Conservation (phyloP, 768 basidiomycete genomes). For the Cyclocybe cylindracea region DNA sequence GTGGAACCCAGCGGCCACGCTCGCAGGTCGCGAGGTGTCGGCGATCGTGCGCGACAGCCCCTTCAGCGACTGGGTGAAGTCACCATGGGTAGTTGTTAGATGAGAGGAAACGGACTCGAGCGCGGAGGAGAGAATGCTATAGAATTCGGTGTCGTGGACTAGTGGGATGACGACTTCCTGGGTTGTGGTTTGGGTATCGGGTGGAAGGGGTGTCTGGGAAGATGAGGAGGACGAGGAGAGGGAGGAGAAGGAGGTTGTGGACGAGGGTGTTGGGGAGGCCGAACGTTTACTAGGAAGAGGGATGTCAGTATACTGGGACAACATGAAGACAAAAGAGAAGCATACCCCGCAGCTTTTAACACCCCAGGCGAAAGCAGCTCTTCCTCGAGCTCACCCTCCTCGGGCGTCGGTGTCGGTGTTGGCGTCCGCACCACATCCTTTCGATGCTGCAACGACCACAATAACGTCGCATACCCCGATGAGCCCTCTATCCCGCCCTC, state of each 20-base stretch:
- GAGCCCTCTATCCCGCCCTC: background rate
- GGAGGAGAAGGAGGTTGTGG: no score
- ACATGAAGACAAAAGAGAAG: no score
- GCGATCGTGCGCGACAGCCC: slow-evolving; percentile 39
- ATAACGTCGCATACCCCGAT: slow-evolving; percentile 16
- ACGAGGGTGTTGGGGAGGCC: no score
- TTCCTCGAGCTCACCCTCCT: slow-evolving; percentile 5
- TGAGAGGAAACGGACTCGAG: slow-evolving; percentile 54
- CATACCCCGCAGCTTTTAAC: no score
- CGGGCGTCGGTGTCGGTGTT: background rate
- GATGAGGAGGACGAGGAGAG: no score
- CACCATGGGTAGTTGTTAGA: slow-evolving; percentile 48
- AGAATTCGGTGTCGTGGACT: slow-evolving; percentile 79
- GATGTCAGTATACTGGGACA: no score
- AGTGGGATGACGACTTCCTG: slow-evolving; percentile 77
- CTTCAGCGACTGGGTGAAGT: slow-evolving; percentile 46
- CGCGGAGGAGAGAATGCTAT: slow-evolving; percentile 65
- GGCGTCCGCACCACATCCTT: background rate
- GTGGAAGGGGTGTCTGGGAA: no score
- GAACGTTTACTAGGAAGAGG: no score
- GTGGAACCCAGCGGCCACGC: slow-evolving; percentile 36
- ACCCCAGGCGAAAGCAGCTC: no score
- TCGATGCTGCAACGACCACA: slow-evolving; percentile 19
- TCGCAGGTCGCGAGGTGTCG: slow-evolving; percentile 43
- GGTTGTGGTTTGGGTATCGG: background rate